phyloP scores from a whole-genome alignment of 1,139 yeast species.

The Diutina siamensis region DNA sequence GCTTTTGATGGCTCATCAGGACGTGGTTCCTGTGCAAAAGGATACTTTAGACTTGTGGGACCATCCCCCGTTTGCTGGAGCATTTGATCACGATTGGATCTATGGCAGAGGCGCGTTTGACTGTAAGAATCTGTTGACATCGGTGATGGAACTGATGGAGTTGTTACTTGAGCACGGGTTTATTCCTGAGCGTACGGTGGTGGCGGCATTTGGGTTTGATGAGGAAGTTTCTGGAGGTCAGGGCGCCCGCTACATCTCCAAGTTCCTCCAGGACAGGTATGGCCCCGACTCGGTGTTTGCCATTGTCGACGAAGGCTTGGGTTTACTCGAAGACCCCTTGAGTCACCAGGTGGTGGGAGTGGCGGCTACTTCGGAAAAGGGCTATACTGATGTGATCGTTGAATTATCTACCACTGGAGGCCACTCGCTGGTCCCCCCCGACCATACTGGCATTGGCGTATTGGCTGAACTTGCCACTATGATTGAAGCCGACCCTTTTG shows the following conservation, averaged over 20 bases:
- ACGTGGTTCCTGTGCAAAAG: background rate
- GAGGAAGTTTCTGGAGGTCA: constrained; percentile 10
- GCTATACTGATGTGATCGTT: constrained; percentile 9
- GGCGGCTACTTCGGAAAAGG: constrained; percentile 11
- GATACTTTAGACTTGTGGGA: background rate
- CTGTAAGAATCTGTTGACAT: constrained; percentile 11
- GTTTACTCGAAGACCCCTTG: background rate
- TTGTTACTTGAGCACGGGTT: constrained; percentile 8
- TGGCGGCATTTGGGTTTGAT: constrained; percentile 11
- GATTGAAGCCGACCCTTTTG: constrained; percentile 7
- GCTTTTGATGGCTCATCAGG: constrained; percentile 4
- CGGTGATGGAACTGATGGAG: constrained; percentile 10
- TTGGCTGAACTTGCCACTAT: constrained; percentile 7
- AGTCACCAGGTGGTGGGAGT: constrained; percentile 7
- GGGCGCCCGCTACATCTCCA: constrained; percentile 8
- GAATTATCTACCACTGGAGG: constrained; percentile 7
- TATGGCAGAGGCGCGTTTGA: constrained; percentile 11
- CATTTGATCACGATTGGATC: constrained; percentile 9
- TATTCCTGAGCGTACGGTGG: constrained; percentile 9
- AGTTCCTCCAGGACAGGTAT: constrained; percentile 8
- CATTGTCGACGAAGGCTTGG: constrained; percentile 9
- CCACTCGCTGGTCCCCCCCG: constrained; percentile 7
- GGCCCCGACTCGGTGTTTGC: constrained; percentile 10
- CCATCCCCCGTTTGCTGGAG: background rate
- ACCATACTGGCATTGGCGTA: constrained; percentile 6